Percentiles rank a stretch among this genome's conserved stretches.
These are phyloP conservation scores for Capronia epimyces DNA, from an alignment of 2,329 filamentous ascomycete species.

Conservation along the genomic window DNA sequence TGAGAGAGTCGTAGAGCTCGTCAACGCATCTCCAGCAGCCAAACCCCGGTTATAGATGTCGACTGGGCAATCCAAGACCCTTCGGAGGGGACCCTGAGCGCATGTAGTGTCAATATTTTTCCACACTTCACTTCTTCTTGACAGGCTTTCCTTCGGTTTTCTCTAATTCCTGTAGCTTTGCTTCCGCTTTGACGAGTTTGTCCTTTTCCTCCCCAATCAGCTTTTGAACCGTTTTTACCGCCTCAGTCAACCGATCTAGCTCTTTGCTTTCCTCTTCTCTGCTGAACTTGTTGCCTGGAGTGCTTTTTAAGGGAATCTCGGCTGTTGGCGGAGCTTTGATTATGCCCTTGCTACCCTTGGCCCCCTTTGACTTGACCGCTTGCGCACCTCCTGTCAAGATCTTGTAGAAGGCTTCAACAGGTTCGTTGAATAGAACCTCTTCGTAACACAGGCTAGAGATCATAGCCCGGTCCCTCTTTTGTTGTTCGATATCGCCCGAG, in stretches of 20 bases:
- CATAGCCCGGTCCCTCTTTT: conserved; percentile 58
- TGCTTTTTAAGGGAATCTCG: conserved; percentile 64
- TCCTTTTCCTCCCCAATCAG: conserved; percentile 62
- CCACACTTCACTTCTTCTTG: conserved; percentile 26
- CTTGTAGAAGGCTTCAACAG: conserved; percentile 82
- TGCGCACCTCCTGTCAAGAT: conserved; percentile 68
- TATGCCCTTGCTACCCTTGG: conserved; percentile 42
- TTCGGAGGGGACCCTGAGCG: not conserved
- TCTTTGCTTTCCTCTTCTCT: conserved; percentile 65
- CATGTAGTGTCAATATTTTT: not conserved
- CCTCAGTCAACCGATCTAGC: conserved; percentile 57
- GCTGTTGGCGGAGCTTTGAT: conserved; percentile 61
- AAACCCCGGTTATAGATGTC: conserved; percentile 10
- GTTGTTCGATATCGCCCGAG: conserved; percentile 68
- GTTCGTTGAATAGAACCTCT: conserved; percentile 95
- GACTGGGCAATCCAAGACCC: not conserved
- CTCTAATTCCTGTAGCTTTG: conserved; percentile 50
- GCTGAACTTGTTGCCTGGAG: conserved; percentile 67
- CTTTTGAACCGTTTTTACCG: conserved; percentile 54
- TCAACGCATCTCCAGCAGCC: conserved; percentile 6
- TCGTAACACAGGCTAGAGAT: conserved; percentile 81
- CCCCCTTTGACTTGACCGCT: conserved; percentile 44
- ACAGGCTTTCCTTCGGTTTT: conserved; percentile 37
- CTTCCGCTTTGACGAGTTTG: conserved; percentile 56
- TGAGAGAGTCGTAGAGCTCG: conserved; percentile 24